Percentiles rank a stretch among this genome's conserved stretches.
Conservation (phyloP, 2,329 filamentous ascomycete species). For the Ophiocordyceps robertsii region DNA sequence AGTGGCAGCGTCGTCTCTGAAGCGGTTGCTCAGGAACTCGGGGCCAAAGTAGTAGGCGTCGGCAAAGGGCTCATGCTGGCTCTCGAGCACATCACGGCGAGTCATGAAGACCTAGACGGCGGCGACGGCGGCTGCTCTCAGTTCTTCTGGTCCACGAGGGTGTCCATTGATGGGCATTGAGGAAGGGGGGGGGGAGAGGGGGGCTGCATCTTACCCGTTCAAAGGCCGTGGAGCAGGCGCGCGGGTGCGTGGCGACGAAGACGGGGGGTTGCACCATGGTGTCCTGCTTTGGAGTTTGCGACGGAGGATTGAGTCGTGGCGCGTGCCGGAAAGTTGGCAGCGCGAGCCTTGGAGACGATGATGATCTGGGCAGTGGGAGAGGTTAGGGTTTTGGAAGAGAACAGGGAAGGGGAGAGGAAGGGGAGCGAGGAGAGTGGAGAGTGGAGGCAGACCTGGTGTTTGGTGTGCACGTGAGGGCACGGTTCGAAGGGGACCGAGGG, state of each 20-base stretch:
- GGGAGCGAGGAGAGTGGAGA: too few species aligned
- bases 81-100: conserved; percentile 64
- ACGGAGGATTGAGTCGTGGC: too few species aligned
- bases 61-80: conserved; percentile 90
- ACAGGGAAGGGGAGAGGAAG: too few species aligned
- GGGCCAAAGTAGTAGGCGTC: conserved; percentile 95
- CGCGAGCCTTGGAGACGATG: too few species aligned
- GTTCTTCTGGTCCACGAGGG: background rate
- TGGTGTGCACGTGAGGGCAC: too few species aligned
- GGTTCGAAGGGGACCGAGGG: too few species aligned
- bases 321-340: too few species aligned
- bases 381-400: too few species aligned
- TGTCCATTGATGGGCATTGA: background rate
- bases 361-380: too few species aligned
- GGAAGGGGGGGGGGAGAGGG: background rate
- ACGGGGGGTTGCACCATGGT: conserved; percentile 34
- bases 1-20: conserved; percentile 49
- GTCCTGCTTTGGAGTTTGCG: too few species aligned
- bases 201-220: conserved; percentile 58
- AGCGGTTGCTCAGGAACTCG: conserved; percentile 71
- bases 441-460: too few species aligned
- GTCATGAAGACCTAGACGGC: conserved; percentile 81
- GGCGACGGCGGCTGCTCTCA: background rate
- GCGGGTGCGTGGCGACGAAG: conserved; percentile 86
- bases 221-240: conserved; percentile 93